Conservation (phyloP, 2,329 filamentous ascomycete genomes). For the Penicillium fuscoglaucum region DNA sequence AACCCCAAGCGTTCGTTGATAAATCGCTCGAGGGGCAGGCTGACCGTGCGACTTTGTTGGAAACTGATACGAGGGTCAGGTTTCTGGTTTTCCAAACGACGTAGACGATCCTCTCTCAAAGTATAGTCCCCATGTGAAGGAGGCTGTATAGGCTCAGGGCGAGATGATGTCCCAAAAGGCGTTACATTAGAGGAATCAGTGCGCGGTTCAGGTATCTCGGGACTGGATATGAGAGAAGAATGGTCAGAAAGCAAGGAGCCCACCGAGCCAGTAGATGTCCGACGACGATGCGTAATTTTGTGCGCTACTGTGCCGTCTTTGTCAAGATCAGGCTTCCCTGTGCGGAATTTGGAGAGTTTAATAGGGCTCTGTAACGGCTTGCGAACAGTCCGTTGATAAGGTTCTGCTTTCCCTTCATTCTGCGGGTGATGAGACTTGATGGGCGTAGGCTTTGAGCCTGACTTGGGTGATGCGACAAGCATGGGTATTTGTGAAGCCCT, state of each 20-base stretch:
- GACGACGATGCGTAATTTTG: conserved; percentile 20
- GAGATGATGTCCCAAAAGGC: conserved; percentile 26
- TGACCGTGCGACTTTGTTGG: conserved; percentile 35
- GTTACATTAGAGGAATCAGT: conserved; percentile 32
- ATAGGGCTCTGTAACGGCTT: conserved; percentile 37
- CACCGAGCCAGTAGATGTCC: conserved; percentile 33
- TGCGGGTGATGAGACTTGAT: neutral
- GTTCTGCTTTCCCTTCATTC: conserved; percentile 10
- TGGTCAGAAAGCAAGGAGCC: conserved; percentile 34
- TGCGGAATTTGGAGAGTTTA: conserved; percentile 31
- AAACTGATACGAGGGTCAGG: conserved; percentile 24
- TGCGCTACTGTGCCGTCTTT: conserved; percentile 18
- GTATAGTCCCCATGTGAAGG: conserved; percentile 29
- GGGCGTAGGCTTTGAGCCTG: neutral
- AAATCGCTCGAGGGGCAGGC: conserved; percentile 42
- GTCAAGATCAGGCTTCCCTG: conserved; percentile 23
- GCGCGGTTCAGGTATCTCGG: conserved; percentile 27
- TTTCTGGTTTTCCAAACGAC: conserved; percentile 30
- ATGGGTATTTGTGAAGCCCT: conserved; percentile 5
- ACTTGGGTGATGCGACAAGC: conserved; percentile 4
- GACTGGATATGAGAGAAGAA: conserved; percentile 35
- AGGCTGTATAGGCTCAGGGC: conserved; percentile 16
- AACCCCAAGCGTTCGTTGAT: conserved; percentile 41
- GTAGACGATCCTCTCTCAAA: conserved; percentile 34
- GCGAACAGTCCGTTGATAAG: conserved; percentile 14